Evolutionary conservation across 1,284 basidiomycete genomes (phyloP).

Genomic region (Takashimella koratensis): DNA sequence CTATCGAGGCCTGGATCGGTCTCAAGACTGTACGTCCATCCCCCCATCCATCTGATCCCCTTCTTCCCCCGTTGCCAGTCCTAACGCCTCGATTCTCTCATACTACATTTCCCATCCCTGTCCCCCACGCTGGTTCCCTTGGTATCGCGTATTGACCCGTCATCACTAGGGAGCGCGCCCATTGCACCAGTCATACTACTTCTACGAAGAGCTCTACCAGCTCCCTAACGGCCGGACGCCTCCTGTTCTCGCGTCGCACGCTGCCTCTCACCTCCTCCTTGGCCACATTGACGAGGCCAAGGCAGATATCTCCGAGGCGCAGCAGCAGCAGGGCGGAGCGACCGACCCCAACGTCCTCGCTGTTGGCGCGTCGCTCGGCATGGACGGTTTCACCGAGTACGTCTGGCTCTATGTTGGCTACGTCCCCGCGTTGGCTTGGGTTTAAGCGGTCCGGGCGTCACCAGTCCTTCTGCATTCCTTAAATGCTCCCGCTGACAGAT

Average conservation of each 20-base stretch:
- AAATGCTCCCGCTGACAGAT: too few species aligned
- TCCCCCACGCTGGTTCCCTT: too few species aligned
- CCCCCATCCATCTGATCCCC: too few species aligned
- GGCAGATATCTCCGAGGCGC: slow-evolving; percentile 76
- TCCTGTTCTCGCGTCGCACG: slow-evolving; percentile 73
- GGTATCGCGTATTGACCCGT: background rate
- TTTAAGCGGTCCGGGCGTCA: too few species aligned
- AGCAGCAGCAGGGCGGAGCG: slow-evolving; percentile 55
- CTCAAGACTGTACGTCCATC: slow-evolving; percentile 64
- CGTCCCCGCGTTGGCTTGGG: too few species aligned
- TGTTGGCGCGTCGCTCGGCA: slow-evolving; percentile 63
- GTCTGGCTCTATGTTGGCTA: too few species aligned
- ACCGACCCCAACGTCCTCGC: slow-evolving; percentile 66
- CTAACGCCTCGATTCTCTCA: too few species aligned
- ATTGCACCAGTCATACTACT: slow-evolving; percentile 65
- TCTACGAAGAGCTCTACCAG: slow-evolving; percentile 86
- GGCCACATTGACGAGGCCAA: slow-evolving; percentile 77
- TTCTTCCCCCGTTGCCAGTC: slow-evolving; percentile 4
- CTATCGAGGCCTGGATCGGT: slow-evolving; percentile 82
- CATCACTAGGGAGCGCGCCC: slow-evolving; percentile 51
- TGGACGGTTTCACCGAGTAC: slow-evolving; percentile 61
- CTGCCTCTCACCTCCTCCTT: slow-evolving; percentile 73
- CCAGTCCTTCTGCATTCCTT: too few species aligned
- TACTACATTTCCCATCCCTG: too few species aligned
- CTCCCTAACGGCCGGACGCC: slow-evolving; percentile 71